Conservation (phyloP, 2,329 filamentous ascomycete species). For the Colletotrichum australisinense region DNA sequence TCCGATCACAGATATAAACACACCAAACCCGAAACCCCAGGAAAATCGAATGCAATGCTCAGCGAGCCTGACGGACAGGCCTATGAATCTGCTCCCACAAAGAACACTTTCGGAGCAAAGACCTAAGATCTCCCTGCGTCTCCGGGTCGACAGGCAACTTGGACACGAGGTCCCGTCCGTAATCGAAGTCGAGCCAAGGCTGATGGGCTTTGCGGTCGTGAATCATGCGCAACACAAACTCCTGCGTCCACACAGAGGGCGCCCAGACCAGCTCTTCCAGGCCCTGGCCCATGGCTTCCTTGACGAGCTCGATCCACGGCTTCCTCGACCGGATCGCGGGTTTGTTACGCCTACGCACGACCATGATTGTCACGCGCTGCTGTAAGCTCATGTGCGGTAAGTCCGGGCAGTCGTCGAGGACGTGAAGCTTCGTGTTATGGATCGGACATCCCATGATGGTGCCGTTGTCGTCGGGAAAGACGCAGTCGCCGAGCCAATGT, state of each 20-base stretch:
- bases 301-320: not conserved
- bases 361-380: not conserved
- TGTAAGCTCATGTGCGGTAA: not conserved
- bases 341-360: not conserved
- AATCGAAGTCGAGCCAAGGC: not conserved
- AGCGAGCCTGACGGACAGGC: not conserved
- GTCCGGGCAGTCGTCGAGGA: not conserved
- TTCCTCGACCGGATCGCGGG: not conserved
- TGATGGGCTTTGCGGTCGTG: not conserved
- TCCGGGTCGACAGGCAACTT: not conserved
- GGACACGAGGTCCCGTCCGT: not conserved
- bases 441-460: not conserved
- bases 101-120: not conserved
- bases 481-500: constrained; percentile 4
- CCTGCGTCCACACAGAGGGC: constrained; percentile 1
- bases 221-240: not conserved
- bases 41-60: no score
- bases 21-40: not conserved
- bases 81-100: not conserved
- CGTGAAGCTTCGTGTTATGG: constrained; percentile 2
- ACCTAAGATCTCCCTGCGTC: not conserved
- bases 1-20: not conserved
- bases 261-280: not conserved
- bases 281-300: not conserved
- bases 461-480: constrained; percentile 5